Evolutionary conservation across 1,139 yeast genomes (phyloP), one percentile per base, ranked within the genome.

Genomic region (Pichia sp.): DNA sequence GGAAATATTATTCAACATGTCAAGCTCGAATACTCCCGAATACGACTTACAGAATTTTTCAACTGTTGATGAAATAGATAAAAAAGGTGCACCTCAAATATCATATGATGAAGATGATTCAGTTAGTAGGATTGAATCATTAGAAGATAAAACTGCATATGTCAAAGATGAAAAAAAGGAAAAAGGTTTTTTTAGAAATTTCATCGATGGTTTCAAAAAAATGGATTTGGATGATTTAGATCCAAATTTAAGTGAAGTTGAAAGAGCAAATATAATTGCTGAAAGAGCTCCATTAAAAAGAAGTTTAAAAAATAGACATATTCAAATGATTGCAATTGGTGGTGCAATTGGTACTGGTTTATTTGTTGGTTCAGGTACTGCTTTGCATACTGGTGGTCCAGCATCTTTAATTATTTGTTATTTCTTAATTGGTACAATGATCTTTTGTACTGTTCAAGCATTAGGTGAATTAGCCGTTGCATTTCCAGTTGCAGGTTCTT

Each of bases 321-420:
- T 84, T 55, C 83, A 82, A 57, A 82, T 85, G 84, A 80, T 86
- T 59, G 92, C 94, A 37, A 80, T 85, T 55, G 95, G 95, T 57
- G 90, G 94, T 51, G 74, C 87, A 44, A 82, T 86, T 53, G 95
- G 95, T 62, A 83, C 76, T 5, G 77, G 77, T 47, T 61, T 73
- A 43, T 71, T 71, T 53, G 75, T 80, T 36, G 83, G 82, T 56
- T 69, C 78, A 32, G 87, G 87, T 50, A 69, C 71, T 50, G 80
- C 85, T 4, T 67, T 82, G 52, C 65, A 66, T 43, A 64, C 68
- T 12, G 83, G 83, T 58, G 89, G 89, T 25, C 87, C 89, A 6
- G 86, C 78, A 1, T 68, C 78, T 31, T 60, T 78, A 40, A 64
- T 80, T 27, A 72, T 80, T 40, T 76, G 73, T 35, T 78, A 78